These are phyloP conservation scores for Litchi chinensis DNA, from an alignment of 345 rosid genomes.

Conservation along the genomic window DNA sequence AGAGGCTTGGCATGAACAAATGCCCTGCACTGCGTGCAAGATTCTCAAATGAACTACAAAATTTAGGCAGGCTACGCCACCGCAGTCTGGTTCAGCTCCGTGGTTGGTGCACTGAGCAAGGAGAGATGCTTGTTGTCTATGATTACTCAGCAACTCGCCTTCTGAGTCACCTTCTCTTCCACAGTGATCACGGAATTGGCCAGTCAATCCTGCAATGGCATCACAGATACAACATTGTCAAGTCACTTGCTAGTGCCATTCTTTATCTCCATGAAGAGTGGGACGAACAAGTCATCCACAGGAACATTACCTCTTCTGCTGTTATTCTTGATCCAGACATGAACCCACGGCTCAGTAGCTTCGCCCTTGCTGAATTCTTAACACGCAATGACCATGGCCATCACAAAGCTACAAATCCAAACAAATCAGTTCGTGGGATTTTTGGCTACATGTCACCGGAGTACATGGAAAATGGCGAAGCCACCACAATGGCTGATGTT, in stretches of 20 bases:
- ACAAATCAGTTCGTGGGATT: constrained; percentile 79
- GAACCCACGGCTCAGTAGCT: constrained; percentile 83
- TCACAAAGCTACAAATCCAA: constrained; percentile 41
- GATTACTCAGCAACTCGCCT: constrained; percentile 71
- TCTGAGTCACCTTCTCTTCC: constrained; percentile 80
- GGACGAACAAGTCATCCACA: constrained; percentile 93
- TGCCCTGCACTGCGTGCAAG: constrained; percentile 78
- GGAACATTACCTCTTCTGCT: constrained; percentile 84
- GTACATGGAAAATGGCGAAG: constrained; percentile 86
- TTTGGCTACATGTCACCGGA: constrained; percentile 97
- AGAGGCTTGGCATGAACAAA: constrained; percentile 92
- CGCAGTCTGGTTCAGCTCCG: constrained; percentile 87
- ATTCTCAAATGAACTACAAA: constrained; percentile 77
- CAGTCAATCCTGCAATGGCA: constrained; percentile 60
- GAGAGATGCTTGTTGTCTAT: constrained; percentile 94
- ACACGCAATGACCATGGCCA: constrained; percentile 79
- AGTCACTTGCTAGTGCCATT: constrained; percentile 80
- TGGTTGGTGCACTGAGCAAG: constrained; percentile 98
- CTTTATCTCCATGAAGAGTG: constrained; percentile 95
- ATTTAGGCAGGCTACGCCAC: constrained; percentile 82
- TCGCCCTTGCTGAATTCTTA: constrained; percentile 93
- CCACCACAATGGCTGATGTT: constrained; percentile 78
- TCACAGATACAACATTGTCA: constrained; percentile 62
- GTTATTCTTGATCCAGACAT: constrained; percentile 71
- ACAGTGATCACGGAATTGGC: constrained; percentile 38